phyloP scores from a whole-genome alignment of 164 flowering plant genomes.

The Hamamelis virginiana region DNA sequence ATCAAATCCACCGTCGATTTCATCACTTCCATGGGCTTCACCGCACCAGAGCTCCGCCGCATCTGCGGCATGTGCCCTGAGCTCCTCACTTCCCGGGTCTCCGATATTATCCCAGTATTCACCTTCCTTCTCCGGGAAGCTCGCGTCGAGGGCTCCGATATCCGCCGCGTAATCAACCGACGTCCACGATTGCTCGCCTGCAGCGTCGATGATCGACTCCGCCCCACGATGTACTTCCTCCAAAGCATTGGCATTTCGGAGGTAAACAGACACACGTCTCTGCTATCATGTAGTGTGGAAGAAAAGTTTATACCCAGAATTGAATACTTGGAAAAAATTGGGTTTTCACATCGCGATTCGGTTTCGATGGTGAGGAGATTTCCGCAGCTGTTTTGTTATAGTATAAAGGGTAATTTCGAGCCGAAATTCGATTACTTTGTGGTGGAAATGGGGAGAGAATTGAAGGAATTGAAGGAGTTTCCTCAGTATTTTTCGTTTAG shows the following conservation, averaged over 20 bases:
- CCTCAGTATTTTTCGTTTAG: constrained; percentile 96
- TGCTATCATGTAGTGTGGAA: constrained; percentile 80
- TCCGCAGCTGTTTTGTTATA: constrained; percentile 76
- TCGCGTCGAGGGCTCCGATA: constrained; percentile 45
- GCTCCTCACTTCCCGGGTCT: constrained; percentile 28
- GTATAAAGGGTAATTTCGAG: constrained; percentile 65
- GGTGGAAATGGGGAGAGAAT: constrained; percentile 83
- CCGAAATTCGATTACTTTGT: constrained; percentile 80
- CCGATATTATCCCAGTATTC: constrained; percentile 49
- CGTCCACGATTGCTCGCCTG: constrained; percentile 68
- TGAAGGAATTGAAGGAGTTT: constrained; percentile 77
- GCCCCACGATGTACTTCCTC: constrained; percentile 88
- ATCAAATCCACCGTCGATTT: constrained; percentile 54
- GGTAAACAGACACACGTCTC: constrained; percentile 50
- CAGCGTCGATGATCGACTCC: constrained; percentile 59
- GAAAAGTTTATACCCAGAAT: constrained; percentile 74
- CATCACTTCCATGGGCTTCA: constrained; percentile 54
- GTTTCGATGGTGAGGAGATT: constrained; percentile 67
- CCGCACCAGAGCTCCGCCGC: constrained; percentile 55
- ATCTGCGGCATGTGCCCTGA: constrained; percentile 79
- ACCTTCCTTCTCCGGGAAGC: constrained; percentile 88
- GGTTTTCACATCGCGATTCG: constrained; percentile 57
- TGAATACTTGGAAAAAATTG: constrained; percentile 62
- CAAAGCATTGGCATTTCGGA: constrained; percentile 71
- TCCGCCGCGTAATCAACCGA: constrained; percentile 44